Base-by-base conservation (phyloP, 495 filamentous ascomycete species). In the Penicillium pancosmium region DNA sequence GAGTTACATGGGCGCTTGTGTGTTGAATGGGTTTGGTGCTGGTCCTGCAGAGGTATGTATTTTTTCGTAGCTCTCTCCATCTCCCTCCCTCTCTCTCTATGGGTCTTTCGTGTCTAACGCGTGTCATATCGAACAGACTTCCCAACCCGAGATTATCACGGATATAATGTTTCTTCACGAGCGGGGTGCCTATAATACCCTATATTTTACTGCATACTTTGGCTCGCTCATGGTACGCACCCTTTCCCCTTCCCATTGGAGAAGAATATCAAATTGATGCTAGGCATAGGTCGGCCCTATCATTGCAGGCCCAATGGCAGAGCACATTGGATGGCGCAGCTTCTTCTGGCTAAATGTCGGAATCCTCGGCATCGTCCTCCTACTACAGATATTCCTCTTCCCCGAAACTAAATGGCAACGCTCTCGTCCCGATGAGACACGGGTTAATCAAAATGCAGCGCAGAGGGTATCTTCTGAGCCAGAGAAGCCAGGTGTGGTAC, bases 91-190 rank as follows among this genome's bases (percentile, higher is more conserved):
- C 27, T 31, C 27, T 7, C 27, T 7, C 27, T 31, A 8, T 31
- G 27, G 27, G 27, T 31, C 27, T 31, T 31, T 1, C 27, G 8
- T 31, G 27, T 31, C 36, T 38, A 38, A 38, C 8, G 13, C 5
- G 4, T n/a, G 5, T n/a, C 36, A 19, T 38, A 44, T 23, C 16
- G 27, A 36, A 16, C 50, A 88, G 70, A 86, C 84, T 1, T 73
- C 87, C 4, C 81, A 84, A 48, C 84, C 85, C 0, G 80, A 83
- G 52, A 79, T 89, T 21, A 88, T 88, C 55, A 80, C 84, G 12
- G 86, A 88, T 57, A 83, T 87, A 53, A 84, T 86, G 68, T 88
- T 88, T 71, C 68, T 88, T 1, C 84, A 89, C 64, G 85, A 88
- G 61, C 76, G 86, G 46, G 86, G 86, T 23, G 81, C 82, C 40